Evolutionary conservation across 768 basidiomycete genomes (phyloP), one percentile per base, ranked within the genome.

Genomic region (Hericium coralloides): DNA sequence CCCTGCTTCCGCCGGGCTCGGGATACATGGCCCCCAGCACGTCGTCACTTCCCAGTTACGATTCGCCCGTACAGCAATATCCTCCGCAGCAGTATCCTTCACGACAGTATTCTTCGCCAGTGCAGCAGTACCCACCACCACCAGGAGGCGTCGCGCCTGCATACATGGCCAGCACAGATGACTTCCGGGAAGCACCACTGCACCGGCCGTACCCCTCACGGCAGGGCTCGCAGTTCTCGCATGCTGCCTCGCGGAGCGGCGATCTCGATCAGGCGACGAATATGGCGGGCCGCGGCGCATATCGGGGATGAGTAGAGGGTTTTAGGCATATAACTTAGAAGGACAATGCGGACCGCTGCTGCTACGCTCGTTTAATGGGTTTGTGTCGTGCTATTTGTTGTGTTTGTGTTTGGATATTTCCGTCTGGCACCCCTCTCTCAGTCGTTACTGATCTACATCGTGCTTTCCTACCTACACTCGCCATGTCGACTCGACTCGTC

Each of bases 1-100:
- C 86, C 2, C 67, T 89, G n/a, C 75, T 87, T 38, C 73, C 65
- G 31, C 64, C 23, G 22, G 10, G 48, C 36, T 12, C 56, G 55
- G 12, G 41, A 2, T 60, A 3, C n/a, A 53, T 9, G 50, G 51
- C 31, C 9, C 26, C 51, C 36, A 53, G 38, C 55, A 56, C 60
- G 49, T 38, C 45, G 0, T 45, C 43, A 23, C 39, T 58, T 4
- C 57, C 62, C 3, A 52, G 52, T 9, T 61, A 63, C 39, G 17
- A 52, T 10, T 54, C 55, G 25, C 71, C 65, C 47, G 57, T 63
- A 63, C 58, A 62, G 60, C 48, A 68, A 53, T 76, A 75, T 2
- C 73, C 75, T 43, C 72, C 74, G 36, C 74, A 50, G 49, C 31
- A 23, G 43, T 45, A 23, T 23, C 18, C 17, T 4, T n/a, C n/a